Conservation (phyloP, 805 yeast species). For the Candida andamanensis region DNA sequence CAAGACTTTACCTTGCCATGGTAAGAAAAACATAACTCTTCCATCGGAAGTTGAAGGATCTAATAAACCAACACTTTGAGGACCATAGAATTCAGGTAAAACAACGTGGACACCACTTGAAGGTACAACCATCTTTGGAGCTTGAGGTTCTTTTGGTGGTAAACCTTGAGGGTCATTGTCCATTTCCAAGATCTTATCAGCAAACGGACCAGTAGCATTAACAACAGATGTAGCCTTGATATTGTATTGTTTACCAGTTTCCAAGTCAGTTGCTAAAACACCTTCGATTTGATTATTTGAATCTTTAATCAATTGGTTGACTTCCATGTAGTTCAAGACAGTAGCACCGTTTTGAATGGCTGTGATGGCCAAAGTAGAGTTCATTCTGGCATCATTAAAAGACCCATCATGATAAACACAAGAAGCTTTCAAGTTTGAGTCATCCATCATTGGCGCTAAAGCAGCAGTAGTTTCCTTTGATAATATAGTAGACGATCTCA, state of each 20-base stretch:
- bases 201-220: conserved; percentile 93
- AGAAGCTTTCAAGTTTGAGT: conserved; percentile 75
- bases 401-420: conserved; percentile 94
- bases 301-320: conserved; percentile 61
- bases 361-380: conserved; percentile 76
- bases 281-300: conserved; percentile 63
- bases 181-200: conserved; percentile 82
- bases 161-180: conserved; percentile 65
- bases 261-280: conserved; percentile 68
- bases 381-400: conserved; percentile 90
- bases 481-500: conserved; percentile 71
- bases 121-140: conserved; percentile 85
- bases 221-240: conserved; percentile 72
- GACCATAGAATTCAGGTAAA: conserved; percentile 88
- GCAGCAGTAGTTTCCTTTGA: conserved; percentile 61
- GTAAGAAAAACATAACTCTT: conserved; percentile 92
- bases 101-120: conserved; percentile 91
- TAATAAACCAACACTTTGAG: conserved; percentile 78
- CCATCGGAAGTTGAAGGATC: conserved; percentile 94
- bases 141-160: conserved; percentile 46
- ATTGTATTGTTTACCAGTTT: conserved; percentile 56
- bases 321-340: conserved; percentile 81
- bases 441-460: conserved; percentile 82
- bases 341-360: conserved; percentile 89
- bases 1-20: conserved; percentile 95